phyloP scores from a whole-genome alignment of 2,329 filamentous ascomycete genomes.

The Arachnomyces sp. region DNA sequence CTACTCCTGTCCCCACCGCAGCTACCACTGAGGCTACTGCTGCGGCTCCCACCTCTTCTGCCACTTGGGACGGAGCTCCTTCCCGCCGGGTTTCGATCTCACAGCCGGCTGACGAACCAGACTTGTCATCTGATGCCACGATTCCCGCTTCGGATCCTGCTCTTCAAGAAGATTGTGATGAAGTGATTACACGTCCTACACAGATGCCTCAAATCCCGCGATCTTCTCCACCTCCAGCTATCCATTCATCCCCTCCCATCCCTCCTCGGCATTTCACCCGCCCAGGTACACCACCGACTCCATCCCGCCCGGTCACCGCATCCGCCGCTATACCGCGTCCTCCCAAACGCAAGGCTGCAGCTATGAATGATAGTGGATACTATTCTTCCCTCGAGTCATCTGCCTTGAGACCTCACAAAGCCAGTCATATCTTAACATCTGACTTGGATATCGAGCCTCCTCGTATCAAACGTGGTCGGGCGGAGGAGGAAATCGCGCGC shows the following conservation, averaged over 20 bases:
- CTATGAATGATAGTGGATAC: constrained; percentile 90
- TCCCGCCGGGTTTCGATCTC: constrained; percentile 3
- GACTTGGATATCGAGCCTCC: constrained; percentile 67
- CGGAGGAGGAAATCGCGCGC: constrained; percentile 90
- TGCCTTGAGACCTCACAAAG: constrained; percentile 61
- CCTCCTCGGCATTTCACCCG: constrained; percentile 48
- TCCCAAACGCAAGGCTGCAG: constrained; percentile 67
- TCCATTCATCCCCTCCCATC: constrained; percentile 88
- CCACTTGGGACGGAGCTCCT: constrained; percentile 9
- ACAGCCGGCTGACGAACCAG: constrained; percentile 29
- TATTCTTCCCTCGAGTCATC: constrained; percentile 95
- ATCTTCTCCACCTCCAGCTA: constrained; percentile 45
- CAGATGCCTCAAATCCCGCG: constrained; percentile 24
- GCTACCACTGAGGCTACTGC: constrained; percentile 7
- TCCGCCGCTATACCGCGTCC: constrained; percentile 58
- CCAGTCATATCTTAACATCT: constrained; percentile 60
- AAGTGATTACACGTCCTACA: constrained; percentile 32
- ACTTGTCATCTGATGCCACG: constrained; percentile 69
- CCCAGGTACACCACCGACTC: constrained; percentile 65
- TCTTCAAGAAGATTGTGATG: constrained; percentile 44
- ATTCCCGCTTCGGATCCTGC: constrained; percentile 62
- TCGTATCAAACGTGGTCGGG: constrained; percentile 75
- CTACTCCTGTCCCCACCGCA: constrained; percentile 14
- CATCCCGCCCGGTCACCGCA: constrained; percentile 50
- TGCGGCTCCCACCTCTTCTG: constrained; percentile 14